phyloP scores from a whole-genome alignment of 352 stramenopile genomes.

The Halophytophthora batemanensis region DNA sequence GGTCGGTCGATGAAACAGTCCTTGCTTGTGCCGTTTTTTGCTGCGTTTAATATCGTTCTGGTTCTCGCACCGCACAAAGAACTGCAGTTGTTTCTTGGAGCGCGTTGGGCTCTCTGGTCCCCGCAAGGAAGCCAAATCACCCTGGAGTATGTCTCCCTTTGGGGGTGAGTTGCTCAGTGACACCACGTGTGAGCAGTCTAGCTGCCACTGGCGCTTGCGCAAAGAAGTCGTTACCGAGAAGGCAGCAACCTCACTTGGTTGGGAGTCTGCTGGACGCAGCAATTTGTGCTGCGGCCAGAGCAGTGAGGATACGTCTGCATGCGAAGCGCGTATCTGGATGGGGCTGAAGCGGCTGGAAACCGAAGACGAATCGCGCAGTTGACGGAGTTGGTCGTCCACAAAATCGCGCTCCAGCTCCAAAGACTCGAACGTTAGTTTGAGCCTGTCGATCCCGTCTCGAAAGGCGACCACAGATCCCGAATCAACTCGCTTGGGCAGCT shows the following conservation, averaged over 20 bases:
- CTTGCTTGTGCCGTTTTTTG: constrained; percentile 7
- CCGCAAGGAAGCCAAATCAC: background rate
- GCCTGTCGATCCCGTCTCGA: background rate
- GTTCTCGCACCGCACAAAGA: constrained; percentile 24
- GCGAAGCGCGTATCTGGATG: constrained; percentile 41
- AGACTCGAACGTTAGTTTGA: constrained; percentile 45
- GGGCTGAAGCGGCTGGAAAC: constrained; percentile 49
- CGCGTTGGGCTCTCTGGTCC: background rate
- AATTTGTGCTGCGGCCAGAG: constrained; percentile 3
- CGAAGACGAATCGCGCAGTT: constrained; percentile 44
- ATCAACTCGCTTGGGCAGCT: background rate
- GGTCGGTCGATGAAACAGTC: constrained; percentile 2
- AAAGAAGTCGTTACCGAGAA: constrained; percentile 51
- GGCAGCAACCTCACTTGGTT: constrained; percentile 5
- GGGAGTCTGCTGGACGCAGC: background rate
- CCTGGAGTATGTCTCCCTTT: background rate
- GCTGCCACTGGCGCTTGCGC: constrained; percentile 37
- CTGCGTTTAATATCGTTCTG: constrained; percentile 13
- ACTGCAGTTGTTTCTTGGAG: constrained; percentile 14
- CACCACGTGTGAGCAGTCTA: constrained; percentile 37
- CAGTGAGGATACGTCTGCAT: constrained; percentile 24
- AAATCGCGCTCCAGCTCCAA: constrained; percentile 39
- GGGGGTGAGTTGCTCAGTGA: constrained; percentile 7
- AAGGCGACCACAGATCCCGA: background rate
- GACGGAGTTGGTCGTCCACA: constrained; percentile 31